Conservation (phyloP, 208 protist species). For the Strigomonas oncopelti region DNA sequence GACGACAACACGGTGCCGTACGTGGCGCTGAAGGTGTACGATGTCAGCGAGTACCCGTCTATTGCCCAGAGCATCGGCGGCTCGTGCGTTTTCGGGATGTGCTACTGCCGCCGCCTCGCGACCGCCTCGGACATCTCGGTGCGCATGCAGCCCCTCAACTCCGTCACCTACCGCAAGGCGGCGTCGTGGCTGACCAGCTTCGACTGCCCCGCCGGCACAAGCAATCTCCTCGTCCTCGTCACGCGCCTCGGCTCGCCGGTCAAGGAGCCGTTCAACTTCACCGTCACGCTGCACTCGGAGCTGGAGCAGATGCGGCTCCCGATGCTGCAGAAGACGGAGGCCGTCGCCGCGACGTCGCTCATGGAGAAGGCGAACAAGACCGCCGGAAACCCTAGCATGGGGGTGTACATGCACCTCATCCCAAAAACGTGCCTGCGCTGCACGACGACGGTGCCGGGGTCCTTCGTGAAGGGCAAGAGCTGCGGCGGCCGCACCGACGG, state of each 20-base stretch:
- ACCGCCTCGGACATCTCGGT: slow-evolving; percentile 50
- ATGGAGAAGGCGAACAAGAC: slow-evolving; percentile 26
- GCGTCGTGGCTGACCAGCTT: slow-evolving; percentile 74
- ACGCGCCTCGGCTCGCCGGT: slow-evolving; percentile 35
- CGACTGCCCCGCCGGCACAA: slow-evolving; percentile 70
- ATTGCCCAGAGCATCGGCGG: slow-evolving; percentile 59
- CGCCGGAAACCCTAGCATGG: slow-evolving; percentile 19
- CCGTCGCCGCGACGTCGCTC: slow-evolving; percentile 23
- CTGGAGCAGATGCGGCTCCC: slow-evolving; percentile 27
- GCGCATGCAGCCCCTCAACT: slow-evolving; percentile 54
- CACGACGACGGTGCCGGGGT: slow-evolving; percentile 32
- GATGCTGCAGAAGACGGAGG: not conserved
- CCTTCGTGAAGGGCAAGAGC: slow-evolving; percentile 67
- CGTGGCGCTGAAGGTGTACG: slow-evolving; percentile 67
- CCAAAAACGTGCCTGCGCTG: slow-evolving; percentile 44
- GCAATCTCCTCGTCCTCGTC: slow-evolving; percentile 66
- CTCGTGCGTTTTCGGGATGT: slow-evolving; percentile 61
- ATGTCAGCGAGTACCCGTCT: slow-evolving; percentile 67
- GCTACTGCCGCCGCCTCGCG: slow-evolving; percentile 66
- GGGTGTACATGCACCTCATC: slow-evolving; percentile 82
- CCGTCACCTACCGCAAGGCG: slow-evolving; percentile 53
- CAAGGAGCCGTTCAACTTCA: slow-evolving; percentile 61
- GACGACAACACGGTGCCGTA: slow-evolving; percentile 47
- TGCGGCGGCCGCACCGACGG: slow-evolving; percentile 61
- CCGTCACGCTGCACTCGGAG: slow-evolving; percentile 80